Evolutionary conservation across 2,329 filamentous ascomycete species (phyloP), one percentile per base, ranked within the genome.

Genomic region (Periconia macrospinosa): DNA sequence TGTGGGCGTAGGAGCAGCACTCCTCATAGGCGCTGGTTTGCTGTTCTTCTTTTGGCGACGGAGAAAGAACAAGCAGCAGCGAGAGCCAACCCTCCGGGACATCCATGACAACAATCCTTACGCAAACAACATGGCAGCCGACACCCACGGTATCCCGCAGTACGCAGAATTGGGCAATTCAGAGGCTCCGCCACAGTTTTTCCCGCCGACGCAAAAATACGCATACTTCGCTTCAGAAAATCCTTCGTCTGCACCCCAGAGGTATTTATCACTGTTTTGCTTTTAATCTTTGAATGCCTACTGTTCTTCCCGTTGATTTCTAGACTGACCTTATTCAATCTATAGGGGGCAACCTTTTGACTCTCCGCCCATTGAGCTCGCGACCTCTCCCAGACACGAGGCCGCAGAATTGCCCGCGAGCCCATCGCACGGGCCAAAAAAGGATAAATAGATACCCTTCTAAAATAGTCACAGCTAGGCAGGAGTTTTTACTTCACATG

Each of bases 11-110:
- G 55, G 51, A 17, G 56, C 5, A 1, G 53, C 48, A 13, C 10
- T 50, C 33, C 23, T 59, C 2, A 37, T 61, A 15, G 49, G 37
- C 8, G 57, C 40, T 9, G 52, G 33, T 2, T 49, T 23, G 30
- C 50, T 59, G 41, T 56, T 58, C 48, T 52, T 58, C 49, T 49
- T 53, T 23, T 56, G 54, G 50, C 41, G 57, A 8, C 52, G 56
- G n/a, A 54, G 48, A 40, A 53, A 46, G 17, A 50, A 37, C 33
- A 37, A 37, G 33, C 11, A 37, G 46, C 35, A 45, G 35, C 33
- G 18, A 45, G 15, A 17, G 19, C 17, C 20, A 50, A 20, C 10
- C 20, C 23, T 8, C 6, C 43, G 27, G 14, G 27, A 37, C 33
- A 13, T 14, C 33, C 6, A 37, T n/a, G 33, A 3, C 6, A 37